Evolutionary conservation across 805 yeast genomes (phyloP), one percentile per base, ranked within the genome.

Genomic region (Blastobotrys chiropterorum): DNA sequence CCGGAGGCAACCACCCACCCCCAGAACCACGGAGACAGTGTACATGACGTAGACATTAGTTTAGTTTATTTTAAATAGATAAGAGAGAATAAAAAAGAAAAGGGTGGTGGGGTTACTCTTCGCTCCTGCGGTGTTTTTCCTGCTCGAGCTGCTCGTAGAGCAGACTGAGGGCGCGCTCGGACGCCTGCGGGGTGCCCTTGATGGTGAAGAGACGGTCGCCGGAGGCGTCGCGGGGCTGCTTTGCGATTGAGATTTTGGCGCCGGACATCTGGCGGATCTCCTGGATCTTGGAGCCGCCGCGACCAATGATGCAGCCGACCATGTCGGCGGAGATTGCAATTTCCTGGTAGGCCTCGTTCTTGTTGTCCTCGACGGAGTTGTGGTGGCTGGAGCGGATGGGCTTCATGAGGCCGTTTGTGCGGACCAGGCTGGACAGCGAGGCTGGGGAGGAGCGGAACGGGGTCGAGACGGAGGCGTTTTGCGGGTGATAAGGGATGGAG

Each of bases 251-350:
- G 64, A 90, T 87, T 41, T 81, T 78, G 40, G 96, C 90, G 41
- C 90, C 90, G 47, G 90, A 79, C 38, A 76, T 76, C 60, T 85
- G 81, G 60, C 96, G 78, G 48, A 90, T 84, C 55, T 90, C 95
- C 67, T 86, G 94, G 59, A 90, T 88, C 69, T 95, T 79, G 26
- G 86, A 72, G 40, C 96, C 96, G 57, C 83, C 82, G 59, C 85
- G 84, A 54, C 97, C 97, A 60, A 90, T 87, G 50, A 90, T 74
- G 48, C 95, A 92, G 43, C 97, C 97, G 44, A 90, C 96, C 71
- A 82, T 82, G 54, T 82, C 87, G 58, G 85, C 83, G 39, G 95
- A 88, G 64, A 88, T 85, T 26, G 67, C 54, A 44, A 59, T 56
- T 49, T 67, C 56, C 38, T 78, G 72, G 16, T 81, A 70, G 2